Base-by-base conservation (phyloP, 2,329 filamentous ascomycete species). In the Cladophialophora bantiana region DNA sequence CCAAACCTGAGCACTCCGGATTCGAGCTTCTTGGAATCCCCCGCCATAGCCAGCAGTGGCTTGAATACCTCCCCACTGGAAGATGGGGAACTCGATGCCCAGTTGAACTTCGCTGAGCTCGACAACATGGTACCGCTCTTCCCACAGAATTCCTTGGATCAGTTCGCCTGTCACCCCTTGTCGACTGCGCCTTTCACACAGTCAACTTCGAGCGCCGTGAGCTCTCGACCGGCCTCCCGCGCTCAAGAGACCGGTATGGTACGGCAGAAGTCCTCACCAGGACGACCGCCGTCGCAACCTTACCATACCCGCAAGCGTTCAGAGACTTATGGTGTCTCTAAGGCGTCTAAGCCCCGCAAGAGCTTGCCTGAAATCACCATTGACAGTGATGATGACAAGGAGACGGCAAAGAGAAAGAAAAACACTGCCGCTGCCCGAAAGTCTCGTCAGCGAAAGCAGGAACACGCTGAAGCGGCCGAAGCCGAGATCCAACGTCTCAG, bases 371-470 rank as follows among this genome's bases (percentile, higher is more conserved):
- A 90, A 20, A 95, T 74, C 62, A 65, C 94, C 76, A 81, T 91
- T 67, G 85, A 94, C 38, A 90, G 95, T 73, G 88, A 89, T 0
- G 82, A 77, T 59, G 92, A 96, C 76, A 86, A 84, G 32, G 78
- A 90, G n/a, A 91, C 91, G 31, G 87, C 94, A 85, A 96, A 96
- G 87, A 90, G 93, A 77, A 93, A 93, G 59, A 90, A 92, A 74
- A 96, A 96, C 78, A 95, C 92, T 45, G 86, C 94, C 77, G 93
- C 93, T 26, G 93, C 93, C 74, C 91, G 93, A 74, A 96, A 96
- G 82, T 95, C 92, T 69, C 88, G 93, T 60, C 89, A 93, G 77
- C 89, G 92, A 71, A 95, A 95, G 82, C 89, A 91, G 66, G 84
- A 89, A 76, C 86, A 89, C 73, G 83, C 93, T 66, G 88, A 92